phyloP scores from a whole-genome alignment of 2,329 filamentous ascomycete species.

The Neopestalotiopsis sp. region DNA sequence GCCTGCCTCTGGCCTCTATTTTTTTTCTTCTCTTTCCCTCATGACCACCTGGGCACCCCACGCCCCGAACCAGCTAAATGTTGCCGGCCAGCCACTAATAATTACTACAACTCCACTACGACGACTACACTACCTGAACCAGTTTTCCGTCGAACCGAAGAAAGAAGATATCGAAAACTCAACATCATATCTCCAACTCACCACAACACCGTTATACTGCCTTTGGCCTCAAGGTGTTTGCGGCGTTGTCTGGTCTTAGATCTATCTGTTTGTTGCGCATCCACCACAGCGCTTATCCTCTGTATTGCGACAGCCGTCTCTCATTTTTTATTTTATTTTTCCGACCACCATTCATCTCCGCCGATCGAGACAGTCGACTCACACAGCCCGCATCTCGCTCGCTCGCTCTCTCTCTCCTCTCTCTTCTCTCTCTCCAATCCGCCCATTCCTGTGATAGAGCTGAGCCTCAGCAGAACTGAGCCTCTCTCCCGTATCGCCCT shows the following conservation, averaged over 20 bases:
- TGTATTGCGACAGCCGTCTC: neutral
- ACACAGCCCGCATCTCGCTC: neutral
- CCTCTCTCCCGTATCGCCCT: neutral
- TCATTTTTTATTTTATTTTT: neutral
- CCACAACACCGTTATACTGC: neutral
- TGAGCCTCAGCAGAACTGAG: neutral
- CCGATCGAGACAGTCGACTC: neutral
- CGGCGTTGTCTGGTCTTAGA: neutral
- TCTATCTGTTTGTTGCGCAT: neutral
- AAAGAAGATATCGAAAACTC: neutral
- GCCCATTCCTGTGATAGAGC: neutral
- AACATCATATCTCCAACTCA: neutral
- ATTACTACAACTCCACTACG: no score
- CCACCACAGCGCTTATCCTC: neutral
- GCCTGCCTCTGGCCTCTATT: neutral
- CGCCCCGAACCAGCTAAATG: neutral
- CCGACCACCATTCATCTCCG: neutral
- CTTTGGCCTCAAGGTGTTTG: neutral
- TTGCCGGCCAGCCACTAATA: no score
- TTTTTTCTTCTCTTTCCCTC: neutral
- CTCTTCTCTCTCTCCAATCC: neutral
- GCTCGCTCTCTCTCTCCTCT: no score
- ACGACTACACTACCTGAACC: neutral
- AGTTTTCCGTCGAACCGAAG: neutral
- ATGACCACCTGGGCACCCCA: neutral